These are phyloP conservation scores for Penicillium turbatum DNA, from an alignment of 495 filamentous ascomycete genomes.

Conservation along the genomic window DNA sequence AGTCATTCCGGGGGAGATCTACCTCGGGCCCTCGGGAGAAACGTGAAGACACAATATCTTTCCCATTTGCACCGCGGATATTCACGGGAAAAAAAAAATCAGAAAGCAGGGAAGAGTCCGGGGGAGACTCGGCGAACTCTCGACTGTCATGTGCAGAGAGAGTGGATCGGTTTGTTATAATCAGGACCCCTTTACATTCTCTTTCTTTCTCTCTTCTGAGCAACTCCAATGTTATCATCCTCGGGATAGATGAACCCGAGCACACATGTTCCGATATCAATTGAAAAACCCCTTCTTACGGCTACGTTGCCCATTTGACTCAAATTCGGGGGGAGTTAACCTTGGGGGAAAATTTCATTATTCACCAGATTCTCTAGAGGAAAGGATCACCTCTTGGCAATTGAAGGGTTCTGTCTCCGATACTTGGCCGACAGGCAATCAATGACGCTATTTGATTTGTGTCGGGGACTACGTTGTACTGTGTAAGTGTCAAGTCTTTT, in stretches of 20 bases:
- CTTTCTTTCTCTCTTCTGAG: no score
- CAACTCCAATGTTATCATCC: no score
- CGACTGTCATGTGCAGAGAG: slow-evolving; percentile 5
- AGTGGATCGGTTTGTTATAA: background rate
- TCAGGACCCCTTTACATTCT: no score
- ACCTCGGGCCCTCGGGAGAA: slow-evolving; percentile 27
- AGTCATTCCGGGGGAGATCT: slow-evolving; percentile 5
- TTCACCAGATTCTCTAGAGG: slow-evolving; percentile 16
- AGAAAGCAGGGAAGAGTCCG: slow-evolving; percentile 10
- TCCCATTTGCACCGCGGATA: slow-evolving; percentile 12
- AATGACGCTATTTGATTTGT: slow-evolving; percentile 10
- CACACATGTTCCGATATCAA: no score
- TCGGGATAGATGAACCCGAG: no score
- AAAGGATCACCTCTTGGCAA: slow-evolving; percentile 21
- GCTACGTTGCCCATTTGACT: no score
- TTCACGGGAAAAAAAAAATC: slow-evolving; percentile 17
- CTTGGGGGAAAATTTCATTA: no score
- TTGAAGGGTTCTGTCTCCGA: background rate
- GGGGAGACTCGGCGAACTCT: slow-evolving; percentile 30
- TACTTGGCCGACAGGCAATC: slow-evolving; percentile 3
- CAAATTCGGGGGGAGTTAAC: no score
- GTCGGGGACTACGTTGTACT: background rate
- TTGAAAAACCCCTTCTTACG: no score
- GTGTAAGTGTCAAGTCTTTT: no score
- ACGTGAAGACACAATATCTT: no score